phyloP scores from a whole-genome alignment of 495 filamentous ascomycete genomes.

The Lasiosphaeris hirsuta region DNA sequence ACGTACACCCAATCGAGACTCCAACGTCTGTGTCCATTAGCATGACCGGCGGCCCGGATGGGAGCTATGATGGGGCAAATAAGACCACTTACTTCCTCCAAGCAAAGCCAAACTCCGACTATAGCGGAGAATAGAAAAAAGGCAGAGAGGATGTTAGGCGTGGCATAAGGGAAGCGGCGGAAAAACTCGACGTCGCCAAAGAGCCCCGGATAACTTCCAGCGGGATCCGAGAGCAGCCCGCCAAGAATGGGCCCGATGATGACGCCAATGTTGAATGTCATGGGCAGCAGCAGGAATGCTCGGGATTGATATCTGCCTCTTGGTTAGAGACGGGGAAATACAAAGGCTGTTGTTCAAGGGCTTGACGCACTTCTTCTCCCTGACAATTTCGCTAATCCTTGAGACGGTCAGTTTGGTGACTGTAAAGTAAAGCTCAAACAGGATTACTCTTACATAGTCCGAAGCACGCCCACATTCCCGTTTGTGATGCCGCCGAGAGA shows the following conservation, averaged over 20 bases:
- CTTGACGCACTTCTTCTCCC: slow-evolving; percentile 45
- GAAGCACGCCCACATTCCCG: slow-evolving; percentile 76
- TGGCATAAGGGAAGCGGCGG: slow-evolving; percentile 64
- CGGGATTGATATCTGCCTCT: slow-evolving; percentile 52
- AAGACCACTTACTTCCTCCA: slow-evolving; percentile 62
- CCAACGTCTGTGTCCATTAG: slow-evolving; percentile 47
- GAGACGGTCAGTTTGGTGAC: slow-evolving; percentile 5
- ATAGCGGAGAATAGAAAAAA: slow-evolving; percentile 58
- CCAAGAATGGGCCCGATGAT: slow-evolving; percentile 75
- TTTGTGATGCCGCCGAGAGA: slow-evolving; percentile 74
- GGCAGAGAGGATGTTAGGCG: slow-evolving; percentile 72
- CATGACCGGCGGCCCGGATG: background rate
- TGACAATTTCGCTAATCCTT: slow-evolving; percentile 71
- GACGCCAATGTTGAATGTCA: slow-evolving; percentile 75
- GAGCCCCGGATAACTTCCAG: slow-evolving; percentile 60
- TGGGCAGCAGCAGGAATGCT: slow-evolving; percentile 66
- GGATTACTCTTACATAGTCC: slow-evolving; percentile 57
- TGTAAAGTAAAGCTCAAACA: background rate
- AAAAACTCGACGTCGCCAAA: slow-evolving; percentile 71
- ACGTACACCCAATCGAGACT: slow-evolving; percentile 40
- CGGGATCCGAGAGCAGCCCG: slow-evolving; percentile 71
- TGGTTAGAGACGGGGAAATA: slow-evolving; percentile 12
- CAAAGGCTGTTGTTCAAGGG: background rate
- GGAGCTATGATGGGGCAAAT: background rate
- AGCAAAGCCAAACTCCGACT: slow-evolving; percentile 55